These are phyloP conservation scores for Raffaelea arxii DNA, from an alignment of 2,329 filamentous ascomycete species.

Conservation along the genomic window DNA sequence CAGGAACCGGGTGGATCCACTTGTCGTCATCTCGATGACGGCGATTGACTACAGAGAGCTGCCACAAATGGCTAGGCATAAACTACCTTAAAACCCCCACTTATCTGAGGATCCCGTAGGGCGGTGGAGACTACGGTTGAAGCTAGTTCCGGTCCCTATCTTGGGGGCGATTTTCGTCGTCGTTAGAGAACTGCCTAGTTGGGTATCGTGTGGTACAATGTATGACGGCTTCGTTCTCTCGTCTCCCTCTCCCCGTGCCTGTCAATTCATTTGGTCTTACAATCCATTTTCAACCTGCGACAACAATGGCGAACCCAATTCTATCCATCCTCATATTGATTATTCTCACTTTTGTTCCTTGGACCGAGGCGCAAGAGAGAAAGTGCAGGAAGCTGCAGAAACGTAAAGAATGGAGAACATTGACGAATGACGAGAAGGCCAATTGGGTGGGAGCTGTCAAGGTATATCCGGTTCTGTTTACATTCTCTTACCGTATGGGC, in stretches of 20 bases:
- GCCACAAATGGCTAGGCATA: not conserved
- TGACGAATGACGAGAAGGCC: constrained; percentile 1
- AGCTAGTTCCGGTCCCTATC: too few relatives aligned
- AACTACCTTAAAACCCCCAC: too few relatives aligned
- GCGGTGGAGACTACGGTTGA: too few relatives aligned
- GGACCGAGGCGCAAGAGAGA: not conserved
- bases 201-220: not conserved
- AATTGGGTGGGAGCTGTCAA: constrained; percentile 2
- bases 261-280: not conserved
- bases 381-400: not conserved
- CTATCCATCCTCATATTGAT: not conserved
- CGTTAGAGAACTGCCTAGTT: not conserved
- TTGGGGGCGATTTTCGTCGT: too few relatives aligned
- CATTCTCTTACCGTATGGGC: too few relatives aligned
- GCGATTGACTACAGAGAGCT: not conserved
- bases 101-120: too few relatives aligned
- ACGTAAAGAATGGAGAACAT: constrained; percentile 3
- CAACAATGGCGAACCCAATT: not conserved
- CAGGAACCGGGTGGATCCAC: too few relatives aligned
- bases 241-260: not conserved
- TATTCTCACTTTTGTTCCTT: not conserved
- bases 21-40: not conserved
- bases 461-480: not conserved
- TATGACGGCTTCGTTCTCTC: not conserved
- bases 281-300: not conserved